Percentiles rank a stretch among this genome's conserved stretches.
Evolutionary conservation across 768 basidiomycete species (phyloP).

Genomic region (Sarcodon aspratus): DNA sequence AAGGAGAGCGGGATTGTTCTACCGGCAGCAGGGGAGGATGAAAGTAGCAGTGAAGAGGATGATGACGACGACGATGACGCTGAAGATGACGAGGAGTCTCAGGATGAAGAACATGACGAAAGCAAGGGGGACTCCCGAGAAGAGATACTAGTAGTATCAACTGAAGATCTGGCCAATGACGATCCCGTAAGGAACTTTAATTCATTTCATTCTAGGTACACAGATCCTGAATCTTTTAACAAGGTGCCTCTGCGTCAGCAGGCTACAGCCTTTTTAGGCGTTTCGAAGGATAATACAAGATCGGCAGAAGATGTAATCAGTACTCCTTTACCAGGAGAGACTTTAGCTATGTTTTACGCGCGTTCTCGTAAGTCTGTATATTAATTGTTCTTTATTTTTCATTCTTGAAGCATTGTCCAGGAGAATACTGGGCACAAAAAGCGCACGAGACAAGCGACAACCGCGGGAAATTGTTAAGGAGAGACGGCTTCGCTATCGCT

Average conservation of each 20-base stretch:
- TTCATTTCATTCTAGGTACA: not conserved
- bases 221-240: not conserved
- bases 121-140: conserved; percentile 7
- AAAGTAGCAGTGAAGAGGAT: conserved; percentile 50
- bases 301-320: conserved; percentile 63
- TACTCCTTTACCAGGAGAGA: conserved; percentile 80
- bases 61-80: conserved; percentile 48
- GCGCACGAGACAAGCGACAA: conserved; percentile 49
- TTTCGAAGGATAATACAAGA: conserved; percentile 42
- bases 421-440: conserved; percentile 73
- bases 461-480: conserved; percentile 66
- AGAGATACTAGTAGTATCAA: not conserved
- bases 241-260: conserved; percentile 28
- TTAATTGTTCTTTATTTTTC: not conserved
- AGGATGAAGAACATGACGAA: conserved; percentile 22
- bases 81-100: conserved; percentile 30
- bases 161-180: not conserved
- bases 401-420: conserved; percentile 19
- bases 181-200: no score
- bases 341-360: conserved; percentile 72
- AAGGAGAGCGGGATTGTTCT: conserved; percentile 55
- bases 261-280: conserved; percentile 51
- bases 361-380: conserved; percentile 49
- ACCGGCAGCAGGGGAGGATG: conserved; percentile 47
- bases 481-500: conserved; percentile 70